Evolutionary conservation across 2,329 filamentous ascomycete genomes (phyloP), one percentile per base, ranked within the genome.

Genomic region (Epichloe baconii): DNA sequence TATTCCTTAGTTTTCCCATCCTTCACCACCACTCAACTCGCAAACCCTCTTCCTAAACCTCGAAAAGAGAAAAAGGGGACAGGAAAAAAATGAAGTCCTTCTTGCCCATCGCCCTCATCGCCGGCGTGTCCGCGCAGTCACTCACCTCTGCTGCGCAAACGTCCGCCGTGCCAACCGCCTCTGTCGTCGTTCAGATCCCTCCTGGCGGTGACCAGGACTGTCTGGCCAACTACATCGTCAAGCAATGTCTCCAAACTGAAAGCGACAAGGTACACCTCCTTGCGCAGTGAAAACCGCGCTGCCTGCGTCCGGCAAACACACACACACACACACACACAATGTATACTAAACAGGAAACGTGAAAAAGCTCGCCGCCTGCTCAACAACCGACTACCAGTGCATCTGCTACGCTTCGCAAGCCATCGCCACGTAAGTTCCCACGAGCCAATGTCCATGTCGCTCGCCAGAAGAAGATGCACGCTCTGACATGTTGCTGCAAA

Each of bases 191-290:
- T 21, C 44, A 31, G 17, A 49, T 45, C 31, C 23, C 47, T 2
- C 23, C 43, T 1, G 51, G 50, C 26, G 50, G 51, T 36, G 61
- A 60, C 48, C 55, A 52, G 37, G 31, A 42, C 47, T 76, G 73
- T 58, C 63, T 60, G 8, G 73, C 73, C 56, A 66, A 73, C 49
- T 69, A 70, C 65, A 75, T 76, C 42, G 70, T 76, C 58, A 65
- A 66, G 51, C 57, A 65, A 51, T 76, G 73, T 59, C 64, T 76
- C 21, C 50, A 56, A 36, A 66, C 63, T 50, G 68, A 75, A 58
- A 65, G 57, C 40, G 58, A 58, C 53, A 71, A 71, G 63, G 66
- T 67, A 17, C 26, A 31, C 5, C 26, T 31, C 19, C 0, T 42
- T 8, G 2, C 34, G 21, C 21, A 2, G 19, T 19, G 19, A 19